Evolutionary conservation across 2,329 filamentous ascomycete species (phyloP).

Genomic region (Pyrenochaeta sp.): DNA sequence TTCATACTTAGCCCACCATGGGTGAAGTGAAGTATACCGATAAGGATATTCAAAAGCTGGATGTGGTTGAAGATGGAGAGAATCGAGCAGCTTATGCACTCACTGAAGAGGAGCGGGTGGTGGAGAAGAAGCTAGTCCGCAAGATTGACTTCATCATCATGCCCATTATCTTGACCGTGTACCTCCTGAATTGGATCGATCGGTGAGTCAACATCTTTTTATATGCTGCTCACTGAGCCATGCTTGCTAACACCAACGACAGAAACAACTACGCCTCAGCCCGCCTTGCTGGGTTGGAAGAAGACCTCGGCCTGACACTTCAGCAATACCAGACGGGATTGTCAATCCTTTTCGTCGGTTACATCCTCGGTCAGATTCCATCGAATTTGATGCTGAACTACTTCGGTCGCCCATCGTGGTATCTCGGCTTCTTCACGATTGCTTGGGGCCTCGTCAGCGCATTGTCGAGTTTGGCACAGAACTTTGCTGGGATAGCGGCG

Average conservation of each 20-base stretch:
- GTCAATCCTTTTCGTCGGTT: conserved; percentile 53
- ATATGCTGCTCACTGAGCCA: background rate
- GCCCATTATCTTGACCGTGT: conserved; percentile 5
- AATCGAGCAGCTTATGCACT: conserved; percentile 68
- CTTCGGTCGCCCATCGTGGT: conserved; percentile 19
- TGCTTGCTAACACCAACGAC: background rate
- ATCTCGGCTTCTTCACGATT: conserved; percentile 43
- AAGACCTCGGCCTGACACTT: conserved; percentile 50
- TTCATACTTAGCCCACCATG: conserved; percentile 45
- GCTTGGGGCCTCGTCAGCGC: conserved; percentile 45
- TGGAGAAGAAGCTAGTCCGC: conserved; percentile 50
- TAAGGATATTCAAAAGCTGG: conserved; percentile 64
- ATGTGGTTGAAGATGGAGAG: conserved; percentile 67
- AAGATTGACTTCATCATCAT: conserved; percentile 13
- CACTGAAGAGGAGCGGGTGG: conserved; percentile 72
- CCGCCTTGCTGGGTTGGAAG: conserved; percentile 66
- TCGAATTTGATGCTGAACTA: background rate
- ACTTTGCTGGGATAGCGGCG: conserved; percentile 39
- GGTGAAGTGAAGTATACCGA: conserved; percentile 73
- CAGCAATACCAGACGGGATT: conserved; percentile 45
- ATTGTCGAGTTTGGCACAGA: conserved; percentile 35
- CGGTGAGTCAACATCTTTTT: background rate
- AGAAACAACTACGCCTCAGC: conserved; percentile 45
- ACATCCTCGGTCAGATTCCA: conserved; percentile 1
- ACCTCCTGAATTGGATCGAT: conserved; percentile 12